phyloP scores from a whole-genome alignment of 306 rosid species.

The Corylus heterophylla region DNA sequence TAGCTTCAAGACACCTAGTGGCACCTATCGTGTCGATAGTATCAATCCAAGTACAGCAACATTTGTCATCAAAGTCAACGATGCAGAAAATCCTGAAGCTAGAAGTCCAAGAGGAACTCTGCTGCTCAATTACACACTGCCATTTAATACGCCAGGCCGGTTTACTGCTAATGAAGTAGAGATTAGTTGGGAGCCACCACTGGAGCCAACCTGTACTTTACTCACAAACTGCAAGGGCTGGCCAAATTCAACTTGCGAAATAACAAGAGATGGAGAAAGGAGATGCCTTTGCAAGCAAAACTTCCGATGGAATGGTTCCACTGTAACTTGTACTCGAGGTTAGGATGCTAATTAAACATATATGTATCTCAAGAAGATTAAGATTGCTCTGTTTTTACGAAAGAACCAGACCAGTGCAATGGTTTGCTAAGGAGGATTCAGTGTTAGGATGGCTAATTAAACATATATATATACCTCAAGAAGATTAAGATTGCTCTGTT shows the following conservation, averaged over 20 bases:
- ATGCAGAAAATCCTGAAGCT: not conserved
- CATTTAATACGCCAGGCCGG: not conserved
- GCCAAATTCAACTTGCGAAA: slow-evolving; percentile 39
- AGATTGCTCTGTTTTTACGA: too few species aligned
- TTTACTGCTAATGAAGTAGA: not conserved
- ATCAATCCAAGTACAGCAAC: not conserved
- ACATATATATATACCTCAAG: not conserved
- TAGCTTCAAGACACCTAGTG: slow-evolving; percentile 15
- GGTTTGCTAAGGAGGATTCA: too few species aligned
- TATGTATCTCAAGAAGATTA: too few species aligned
- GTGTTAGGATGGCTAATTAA: slow-evolving; percentile 4
- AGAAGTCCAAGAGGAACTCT: not conserved
- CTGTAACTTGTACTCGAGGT: slow-evolving; percentile 27
- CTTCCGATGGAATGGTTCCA: slow-evolving; percentile 25
- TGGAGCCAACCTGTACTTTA: slow-evolving; percentile 32
- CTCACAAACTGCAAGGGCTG: slow-evolving; percentile 26
- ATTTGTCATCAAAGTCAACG: slow-evolving; percentile 8
- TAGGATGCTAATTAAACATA: not conserved
- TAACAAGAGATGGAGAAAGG: not conserved
- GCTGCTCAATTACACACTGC: not conserved
- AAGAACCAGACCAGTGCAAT: too few species aligned
- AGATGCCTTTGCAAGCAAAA: slow-evolving; percentile 39
- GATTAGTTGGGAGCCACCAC: slow-evolving; percentile 34
- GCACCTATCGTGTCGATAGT: slow-evolving; percentile 4
- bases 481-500: too few species aligned